phyloP scores from a whole-genome alignment of 2,329 filamentous ascomycete genomes.

The Pestalotiopsis sp. region DNA sequence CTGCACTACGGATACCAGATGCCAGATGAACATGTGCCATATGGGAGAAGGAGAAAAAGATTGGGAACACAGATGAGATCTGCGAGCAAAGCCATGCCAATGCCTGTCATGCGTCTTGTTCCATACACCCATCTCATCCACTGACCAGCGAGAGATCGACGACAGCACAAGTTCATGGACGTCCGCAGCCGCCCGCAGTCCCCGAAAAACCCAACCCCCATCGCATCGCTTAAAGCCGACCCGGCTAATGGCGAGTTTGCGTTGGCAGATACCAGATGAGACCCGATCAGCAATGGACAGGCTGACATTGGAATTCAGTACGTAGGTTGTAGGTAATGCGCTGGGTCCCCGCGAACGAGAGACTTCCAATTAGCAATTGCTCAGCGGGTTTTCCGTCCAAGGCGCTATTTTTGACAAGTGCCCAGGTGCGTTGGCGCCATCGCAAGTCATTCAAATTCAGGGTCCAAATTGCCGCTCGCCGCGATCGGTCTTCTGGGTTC shows the following conservation, averaged over 20 bases:
- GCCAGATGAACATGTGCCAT: not conserved
- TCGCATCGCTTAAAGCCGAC: not conserved
- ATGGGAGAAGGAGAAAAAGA: too few species aligned
- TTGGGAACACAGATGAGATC: too few species aligned
- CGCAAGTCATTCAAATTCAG: not conserved
- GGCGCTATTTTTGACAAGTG: not conserved
- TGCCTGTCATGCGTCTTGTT: too few species aligned
- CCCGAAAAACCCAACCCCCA: not conserved
- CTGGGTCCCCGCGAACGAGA: slow-evolving; percentile 4
- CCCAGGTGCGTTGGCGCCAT: not conserved
- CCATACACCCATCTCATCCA: too few species aligned
- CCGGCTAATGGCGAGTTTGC: not conserved
- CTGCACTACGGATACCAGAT: not conserved
- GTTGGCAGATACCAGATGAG: not conserved
- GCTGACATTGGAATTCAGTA: not conserved
- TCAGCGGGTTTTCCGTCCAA: not conserved
- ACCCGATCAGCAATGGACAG: not conserved
- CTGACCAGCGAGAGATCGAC: not conserved
- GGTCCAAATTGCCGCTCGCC: slow-evolving; percentile 4
- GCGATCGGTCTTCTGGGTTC: not conserved
- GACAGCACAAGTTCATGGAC: not conserved
- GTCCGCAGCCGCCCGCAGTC: not conserved
- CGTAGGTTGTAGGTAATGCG: not conserved
- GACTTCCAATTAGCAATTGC: slow-evolving; percentile 1
- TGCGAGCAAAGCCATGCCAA: too few species aligned